Conservation (phyloP, 306 rosid genomes). For the Fragaria nilgerrensis region DNA sequence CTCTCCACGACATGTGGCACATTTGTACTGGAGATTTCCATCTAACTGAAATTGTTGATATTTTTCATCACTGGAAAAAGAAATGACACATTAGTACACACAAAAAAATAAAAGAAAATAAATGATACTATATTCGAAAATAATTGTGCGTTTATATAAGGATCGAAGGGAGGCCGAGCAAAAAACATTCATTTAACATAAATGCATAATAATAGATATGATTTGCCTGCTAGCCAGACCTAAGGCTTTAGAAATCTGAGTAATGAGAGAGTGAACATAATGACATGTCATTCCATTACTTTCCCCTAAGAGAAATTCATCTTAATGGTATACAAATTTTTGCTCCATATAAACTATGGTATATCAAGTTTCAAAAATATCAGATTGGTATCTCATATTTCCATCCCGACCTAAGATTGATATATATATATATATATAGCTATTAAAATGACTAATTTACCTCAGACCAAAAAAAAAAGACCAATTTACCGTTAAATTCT, state of each 20-base stretch:
- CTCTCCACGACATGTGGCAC: conserved; percentile 97
- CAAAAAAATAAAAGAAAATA: conserved; percentile 7
- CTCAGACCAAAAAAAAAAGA: too few species aligned
- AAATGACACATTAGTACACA: neutral
- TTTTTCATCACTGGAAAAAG: conserved; percentile 78
- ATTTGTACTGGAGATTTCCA: conserved; percentile 88
- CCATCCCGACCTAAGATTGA: too few species aligned
- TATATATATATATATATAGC: too few species aligned
- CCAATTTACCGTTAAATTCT: too few species aligned
- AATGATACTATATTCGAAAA: conserved; percentile 19
- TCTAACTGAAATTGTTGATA: conserved; percentile 90
- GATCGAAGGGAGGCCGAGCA: neutral
- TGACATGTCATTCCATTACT: neutral
- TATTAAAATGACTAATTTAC: too few species aligned
- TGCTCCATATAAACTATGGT: too few species aligned
- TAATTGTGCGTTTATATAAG: neutral
- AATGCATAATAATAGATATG: neutral
- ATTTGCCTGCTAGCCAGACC: neutral
- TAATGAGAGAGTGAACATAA: neutral
- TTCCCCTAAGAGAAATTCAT: neutral
- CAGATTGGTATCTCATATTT: too few species aligned
- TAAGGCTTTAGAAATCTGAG: neutral
- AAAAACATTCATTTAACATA: neutral
- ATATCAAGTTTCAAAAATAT: too few species aligned
- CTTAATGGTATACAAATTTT: too few species aligned